These are phyloP conservation scores for Hanseniaspora clermontiae DNA, from an alignment of 805 yeast species.

Conservation along the genomic window DNA sequence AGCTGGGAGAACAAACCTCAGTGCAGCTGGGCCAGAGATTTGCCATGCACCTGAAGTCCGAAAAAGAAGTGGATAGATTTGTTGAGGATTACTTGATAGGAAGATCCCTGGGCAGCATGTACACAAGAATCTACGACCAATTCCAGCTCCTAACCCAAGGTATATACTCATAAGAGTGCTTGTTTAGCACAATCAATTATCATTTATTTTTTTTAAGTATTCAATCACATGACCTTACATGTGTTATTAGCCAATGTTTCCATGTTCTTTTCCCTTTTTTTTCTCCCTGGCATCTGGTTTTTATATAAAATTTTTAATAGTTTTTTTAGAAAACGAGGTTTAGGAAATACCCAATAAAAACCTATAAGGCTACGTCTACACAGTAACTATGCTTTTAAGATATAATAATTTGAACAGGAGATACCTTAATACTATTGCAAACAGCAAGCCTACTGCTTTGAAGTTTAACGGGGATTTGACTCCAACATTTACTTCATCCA, in stretches of 20 bases:
- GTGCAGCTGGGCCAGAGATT: slow-evolving; percentile 67
- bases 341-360: too few species aligned
- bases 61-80: slow-evolving; percentile 54
- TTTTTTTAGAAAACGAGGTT: too few species aligned
- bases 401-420: not conserved
- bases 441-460: not conserved
- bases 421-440: not conserved
- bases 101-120: slow-evolving; percentile 74
- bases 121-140: slow-evolving; percentile 88
- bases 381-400: not conserved
- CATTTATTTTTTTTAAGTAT: too few species aligned
- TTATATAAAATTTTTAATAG: too few species aligned
- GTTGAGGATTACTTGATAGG: slow-evolving; percentile 67
- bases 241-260: too few species aligned
- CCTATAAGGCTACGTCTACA: too few species aligned
- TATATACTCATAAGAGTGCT: slow-evolving; percentile 45
- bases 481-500: not conserved
- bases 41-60: slow-evolving; percentile 61
- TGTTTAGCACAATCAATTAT: not conserved
- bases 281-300: too few species aligned
- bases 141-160: slow-evolving; percentile 93
- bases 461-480: not conserved
- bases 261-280: too few species aligned
- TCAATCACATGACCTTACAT: too few species aligned
- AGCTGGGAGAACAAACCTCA: slow-evolving; percentile 73